Evolutionary conservation across 108 stramenopile genomes (phyloP).

Genomic region (Pseudonitzschia delicatissima): DNA sequence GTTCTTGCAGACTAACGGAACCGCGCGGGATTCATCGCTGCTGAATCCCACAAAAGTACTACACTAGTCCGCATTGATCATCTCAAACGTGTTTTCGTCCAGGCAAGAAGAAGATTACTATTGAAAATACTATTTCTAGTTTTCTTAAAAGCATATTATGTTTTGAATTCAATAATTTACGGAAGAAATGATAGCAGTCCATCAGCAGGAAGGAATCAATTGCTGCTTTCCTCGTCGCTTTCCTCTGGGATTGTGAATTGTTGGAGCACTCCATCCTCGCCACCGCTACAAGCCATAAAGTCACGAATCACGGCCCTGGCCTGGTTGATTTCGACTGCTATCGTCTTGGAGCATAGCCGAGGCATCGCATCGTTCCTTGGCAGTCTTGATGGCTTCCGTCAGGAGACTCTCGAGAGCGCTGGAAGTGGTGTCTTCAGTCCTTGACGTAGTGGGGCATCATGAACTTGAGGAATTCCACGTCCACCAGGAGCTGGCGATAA

Average conservation of each 20-base stretch:
- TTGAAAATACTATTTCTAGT: too few species aligned
- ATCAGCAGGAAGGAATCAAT: too few species aligned
- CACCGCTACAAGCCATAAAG: conserved; percentile 17
- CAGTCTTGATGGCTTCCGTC: conserved; percentile 23
- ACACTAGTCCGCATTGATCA: too few species aligned
- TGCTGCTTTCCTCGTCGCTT: conserved; percentile 1
- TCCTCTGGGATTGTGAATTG: conserved; percentile 10
- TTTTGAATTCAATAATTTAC: too few species aligned
- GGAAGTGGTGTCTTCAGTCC: conserved; percentile 43
- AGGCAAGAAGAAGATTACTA: too few species aligned
- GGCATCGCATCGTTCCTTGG: conserved; percentile 29
- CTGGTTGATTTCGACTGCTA: conserved; percentile 17
- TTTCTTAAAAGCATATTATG: too few species aligned
- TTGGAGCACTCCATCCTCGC: neutral
- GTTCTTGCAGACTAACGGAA: too few species aligned
- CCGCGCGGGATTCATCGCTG: too few species aligned
- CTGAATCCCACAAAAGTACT: too few species aligned
- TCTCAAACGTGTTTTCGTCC: too few species aligned
- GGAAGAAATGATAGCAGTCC: too few species aligned
- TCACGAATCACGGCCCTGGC: conserved; percentile 27
- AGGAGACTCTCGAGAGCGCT: conserved; percentile 31
- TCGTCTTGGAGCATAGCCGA: conserved; percentile 23
- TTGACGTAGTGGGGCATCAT: conserved; percentile 77
- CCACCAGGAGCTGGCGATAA: conserved; percentile 73
- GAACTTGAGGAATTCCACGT: conserved; percentile 66